Percentiles rank a stretch among this genome's conserved stretches.
Evolutionary conservation across 176 grass and related monocot species (phyloP).

Genomic region (Saccharum officinarum): DNA sequence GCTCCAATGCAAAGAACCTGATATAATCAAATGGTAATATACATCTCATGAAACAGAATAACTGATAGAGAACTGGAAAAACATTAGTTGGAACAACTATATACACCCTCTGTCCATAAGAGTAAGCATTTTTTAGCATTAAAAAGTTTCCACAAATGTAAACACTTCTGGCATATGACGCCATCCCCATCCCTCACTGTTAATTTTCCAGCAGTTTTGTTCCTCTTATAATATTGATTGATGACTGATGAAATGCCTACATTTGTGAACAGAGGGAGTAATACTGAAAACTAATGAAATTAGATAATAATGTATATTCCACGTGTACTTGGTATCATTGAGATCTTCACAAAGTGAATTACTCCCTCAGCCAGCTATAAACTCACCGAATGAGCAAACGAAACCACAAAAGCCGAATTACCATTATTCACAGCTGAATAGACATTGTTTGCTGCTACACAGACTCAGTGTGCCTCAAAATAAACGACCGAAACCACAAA

Average conservation of each 20-base stretch:
- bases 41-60: neutral
- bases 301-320: neutral
- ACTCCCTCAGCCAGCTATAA: neutral
- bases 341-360: neutral
- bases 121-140: too few species aligned
- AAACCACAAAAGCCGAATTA: neutral
- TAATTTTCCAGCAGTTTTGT: too few species aligned
- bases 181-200: too few species aligned
- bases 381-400: neutral
- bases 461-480: neutral
- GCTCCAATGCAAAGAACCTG: neutral
- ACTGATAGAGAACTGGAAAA: neutral
- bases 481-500: neutral
- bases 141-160: too few species aligned
- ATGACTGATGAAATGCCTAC: neutral
- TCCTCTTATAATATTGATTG: too few species aligned
- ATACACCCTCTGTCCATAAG: neutral
- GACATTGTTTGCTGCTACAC: neutral
- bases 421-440: neutral
- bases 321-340: neutral
- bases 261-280: neutral
- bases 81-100: neutral
- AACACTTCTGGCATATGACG: too few species aligned
- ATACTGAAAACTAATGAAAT: neutral
- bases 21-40: neutral